These are phyloP conservation scores for Boeremia lycopersici DNA, from an alignment of 2,329 filamentous ascomycete species.

Conservation along the genomic window DNA sequence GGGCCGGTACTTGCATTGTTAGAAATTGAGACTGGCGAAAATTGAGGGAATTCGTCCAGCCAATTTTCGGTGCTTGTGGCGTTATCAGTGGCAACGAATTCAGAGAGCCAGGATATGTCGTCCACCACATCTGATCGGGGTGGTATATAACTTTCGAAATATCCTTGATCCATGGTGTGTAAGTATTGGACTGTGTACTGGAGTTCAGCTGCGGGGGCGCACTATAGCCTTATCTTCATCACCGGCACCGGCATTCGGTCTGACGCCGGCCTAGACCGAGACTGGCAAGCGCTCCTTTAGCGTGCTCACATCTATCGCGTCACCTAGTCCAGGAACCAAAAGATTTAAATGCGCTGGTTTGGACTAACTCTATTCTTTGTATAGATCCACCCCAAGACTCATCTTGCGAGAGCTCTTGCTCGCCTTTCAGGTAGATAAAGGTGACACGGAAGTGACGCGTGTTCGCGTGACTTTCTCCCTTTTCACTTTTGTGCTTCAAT, in stretches of 20 bases:
- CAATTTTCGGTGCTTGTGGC: conserved; percentile 4
- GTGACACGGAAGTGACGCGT: conserved; percentile 10
- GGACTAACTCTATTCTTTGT: too few relatives aligned
- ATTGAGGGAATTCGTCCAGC: conserved; percentile 4
- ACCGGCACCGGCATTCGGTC: conserved; percentile 14
- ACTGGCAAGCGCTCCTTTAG: not conserved
- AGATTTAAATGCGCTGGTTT: too few relatives aligned
- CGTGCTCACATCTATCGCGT: not conserved
- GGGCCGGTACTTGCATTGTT: not conserved
- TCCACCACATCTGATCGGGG: not conserved
- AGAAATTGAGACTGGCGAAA: not conserved
- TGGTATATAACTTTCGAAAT: conserved; percentile 5
- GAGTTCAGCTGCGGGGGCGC: conserved; percentile 5
- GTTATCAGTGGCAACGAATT: conserved; percentile 8
- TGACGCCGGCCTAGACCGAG: not conserved
- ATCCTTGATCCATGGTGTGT: conserved; percentile 5
- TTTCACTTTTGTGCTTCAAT: not conserved
- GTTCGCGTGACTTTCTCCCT: conserved; percentile 2
- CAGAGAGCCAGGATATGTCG: conserved; percentile 13
- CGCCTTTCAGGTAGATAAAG: not conserved
- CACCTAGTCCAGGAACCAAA: not conserved
- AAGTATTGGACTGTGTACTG: not conserved
- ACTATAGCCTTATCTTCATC: conserved; percentile 1
- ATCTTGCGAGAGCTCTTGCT: too few relatives aligned
- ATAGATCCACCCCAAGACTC: too few relatives aligned